Percentiles rank a stretch among this genome's conserved stretches.
Evolutionary conservation across 331 rosid genomes (phyloP).

Genomic region (Quercus lobata): DNA sequence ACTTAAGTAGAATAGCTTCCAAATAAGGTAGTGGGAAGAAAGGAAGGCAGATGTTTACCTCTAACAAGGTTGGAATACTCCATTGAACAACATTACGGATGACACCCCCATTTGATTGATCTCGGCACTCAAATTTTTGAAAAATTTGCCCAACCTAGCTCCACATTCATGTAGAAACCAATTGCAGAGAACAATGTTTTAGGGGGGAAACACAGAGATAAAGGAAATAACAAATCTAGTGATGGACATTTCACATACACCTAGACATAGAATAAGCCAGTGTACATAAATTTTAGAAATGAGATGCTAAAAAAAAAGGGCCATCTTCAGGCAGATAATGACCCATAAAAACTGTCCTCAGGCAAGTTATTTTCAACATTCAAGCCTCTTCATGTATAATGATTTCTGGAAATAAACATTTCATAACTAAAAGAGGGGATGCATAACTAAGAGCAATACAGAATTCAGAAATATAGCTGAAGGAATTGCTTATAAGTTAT

Average conservation of each 20-base stretch:
- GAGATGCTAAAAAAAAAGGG: neutral
- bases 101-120: slow-evolving; percentile 55
- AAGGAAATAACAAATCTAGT: neutral
- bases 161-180: slow-evolving; percentile 8
- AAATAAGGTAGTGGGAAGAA: slow-evolving; percentile 2
- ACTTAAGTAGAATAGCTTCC: neutral
- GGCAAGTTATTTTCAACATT: neutral
- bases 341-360: neutral
- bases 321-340: neutral
- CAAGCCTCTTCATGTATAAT: neutral
- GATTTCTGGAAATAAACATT: neutral
- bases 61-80: slow-evolving; percentile 81
- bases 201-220: neutral
- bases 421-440: neutral
- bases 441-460: neutral
- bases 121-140: slow-evolving; percentile 83
- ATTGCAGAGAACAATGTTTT: neutral
- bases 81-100: slow-evolving; percentile 75
- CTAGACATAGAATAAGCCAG: neutral
- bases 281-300: neutral
- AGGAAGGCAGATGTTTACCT: slow-evolving; percentile 46
- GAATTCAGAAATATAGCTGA: neutral
- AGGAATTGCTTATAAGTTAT: neutral
- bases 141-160: slow-evolving; percentile 84
- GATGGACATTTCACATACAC: neutral